These are phyloP conservation scores for Candida gorgasii DNA, from an alignment of 805 yeast genomes.

Conservation along the genomic window DNA sequence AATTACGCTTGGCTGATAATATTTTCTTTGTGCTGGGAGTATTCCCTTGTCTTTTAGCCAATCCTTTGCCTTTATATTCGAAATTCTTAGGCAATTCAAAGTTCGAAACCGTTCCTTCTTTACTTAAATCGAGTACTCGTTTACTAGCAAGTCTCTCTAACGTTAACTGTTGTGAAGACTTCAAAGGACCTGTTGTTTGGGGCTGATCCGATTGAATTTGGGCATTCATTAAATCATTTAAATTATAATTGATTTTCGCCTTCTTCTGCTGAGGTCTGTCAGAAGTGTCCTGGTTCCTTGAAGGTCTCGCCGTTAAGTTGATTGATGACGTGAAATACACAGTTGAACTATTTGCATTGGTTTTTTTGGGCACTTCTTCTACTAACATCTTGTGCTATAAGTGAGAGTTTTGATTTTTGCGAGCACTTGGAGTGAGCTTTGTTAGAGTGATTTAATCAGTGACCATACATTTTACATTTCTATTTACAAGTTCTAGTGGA, in stretches of 20 bases:
- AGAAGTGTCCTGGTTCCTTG: constrained; percentile 17
- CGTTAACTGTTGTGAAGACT: constrained; percentile 44
- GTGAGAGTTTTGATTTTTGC: too few relatives aligned
- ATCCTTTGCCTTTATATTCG: constrained; percentile 28
- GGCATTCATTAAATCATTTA: constrained; percentile 43
- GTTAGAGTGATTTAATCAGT: too few relatives aligned
- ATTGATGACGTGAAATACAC: constrained; percentile 43
- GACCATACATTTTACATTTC: too few relatives aligned
- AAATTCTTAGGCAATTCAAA: constrained; percentile 46
- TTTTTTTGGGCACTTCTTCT: constrained; percentile 42
- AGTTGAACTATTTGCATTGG: constrained; percentile 33
- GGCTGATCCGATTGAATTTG: constrained; percentile 36
- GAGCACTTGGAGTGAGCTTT: too few relatives aligned
- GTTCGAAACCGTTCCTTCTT: constrained; percentile 28
- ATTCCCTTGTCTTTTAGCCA: constrained; percentile 33
- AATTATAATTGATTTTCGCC: constrained; percentile 46
- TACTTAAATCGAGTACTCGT: constrained; percentile 35
- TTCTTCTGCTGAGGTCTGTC: constrained; percentile 31
- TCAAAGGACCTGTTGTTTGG: constrained; percentile 32
- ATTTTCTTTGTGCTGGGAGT: constrained; percentile 46
- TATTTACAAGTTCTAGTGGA: too few relatives aligned
- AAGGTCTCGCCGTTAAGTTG: constrained; percentile 42
- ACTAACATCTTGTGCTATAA: constrained; percentile 43
- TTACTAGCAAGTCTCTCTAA: constrained; percentile 40
- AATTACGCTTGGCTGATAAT: constrained; percentile 42